Evolutionary conservation across 78 protist genomes (phyloP), one percentile per base, ranked within the genome.

Genomic region (Dictyostelium citrinum): DNA sequence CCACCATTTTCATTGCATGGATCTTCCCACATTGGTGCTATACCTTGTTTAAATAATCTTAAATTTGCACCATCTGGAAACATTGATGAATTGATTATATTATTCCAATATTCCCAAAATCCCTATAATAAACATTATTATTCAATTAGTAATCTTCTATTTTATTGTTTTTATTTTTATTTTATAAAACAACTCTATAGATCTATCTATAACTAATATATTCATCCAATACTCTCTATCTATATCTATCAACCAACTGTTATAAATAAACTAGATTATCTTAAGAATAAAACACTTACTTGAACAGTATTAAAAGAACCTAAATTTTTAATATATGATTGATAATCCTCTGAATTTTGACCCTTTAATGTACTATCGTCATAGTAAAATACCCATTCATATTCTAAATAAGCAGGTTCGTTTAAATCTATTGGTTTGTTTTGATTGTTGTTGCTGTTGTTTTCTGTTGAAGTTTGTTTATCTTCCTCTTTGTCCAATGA

Each of bases 21-120:
- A 17, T 88, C 93, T n/a, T 88, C 93, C 93, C 93, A 88, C 64
- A 35, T 78, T 46, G 93, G 93, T 22, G 77, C 77, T 9, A 88
- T 68, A 61, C 93, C 93, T 24, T 74, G 39, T 68, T 88, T 88
- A 43, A 88, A 88, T 45, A 88, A 49, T 67, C 93, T 58, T 43
- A 88, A 76, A 78, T 88, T 88, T 14, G 86, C 85, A 79, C 82
- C 82, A 24, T 43, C 70, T 0, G 93, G 93, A 29, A 88, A 67
- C 72, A 24, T 35, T 43, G 81, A 58, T 20, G 75, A 46, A 78
- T 88, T 75, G 0, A 78, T 10, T 4, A 88, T 33, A 68, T 88
- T 88, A 68, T 88, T 78, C 93, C 93, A 88, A 88, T 78, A 88
- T 43, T 84, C 72, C 93, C 93, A 88, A 68, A 88, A 88, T 79